Base-by-base conservation (phyloP, 768 basidiomycete genomes). In the Rhodotorula toruloides region DNA sequence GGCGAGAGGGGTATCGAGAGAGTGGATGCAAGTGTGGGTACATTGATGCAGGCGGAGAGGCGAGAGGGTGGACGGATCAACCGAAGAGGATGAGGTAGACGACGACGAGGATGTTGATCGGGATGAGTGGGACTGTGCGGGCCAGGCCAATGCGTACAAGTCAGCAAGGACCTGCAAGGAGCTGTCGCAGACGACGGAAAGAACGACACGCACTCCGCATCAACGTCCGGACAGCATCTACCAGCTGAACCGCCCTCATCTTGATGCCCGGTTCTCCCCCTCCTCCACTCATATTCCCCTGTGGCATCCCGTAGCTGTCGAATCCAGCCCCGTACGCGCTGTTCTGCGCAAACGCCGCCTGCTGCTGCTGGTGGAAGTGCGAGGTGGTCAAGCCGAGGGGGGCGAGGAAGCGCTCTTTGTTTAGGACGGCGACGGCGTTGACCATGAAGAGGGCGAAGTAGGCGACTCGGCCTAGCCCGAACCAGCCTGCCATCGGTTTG, bases 401-500 rank as follows among this genome's bases (percentile, higher is more conserved):
- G 27, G 91, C 88, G 61, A 99, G 86, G 79, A 99, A 99, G 12
- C 94, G 84, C 74, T 99, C 94, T 79, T 99, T 94, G 74, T 86
- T 94, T 68, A 99, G 82, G 63, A 99, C 87, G 13, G 94, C 94
- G 77, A 98, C 85, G 50, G 92, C 90, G 77, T 99, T 98, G 73
- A 92, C 85, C 76, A 97, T 81, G 48, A 99, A 85, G 31, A 99
- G 82, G 32, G 85, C 81, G 61, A 91, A 87, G 81, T 96, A 91
- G 73, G 97, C 79, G 70, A 96, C 83, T 4, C 70, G 72, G 6
- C 78, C 75, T 36, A 80, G 69, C 57, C 74, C 76, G 48, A 76
- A 75, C 64, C 76, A 74, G 43, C 73, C 74, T 11, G 37, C 11
- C 53, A 54, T 54, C 22, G 25, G n/a, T 52, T 12, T 22, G 32